Conservation (phyloP, 108 stramenopile species). For the Nitzschia sp. region DNA sequence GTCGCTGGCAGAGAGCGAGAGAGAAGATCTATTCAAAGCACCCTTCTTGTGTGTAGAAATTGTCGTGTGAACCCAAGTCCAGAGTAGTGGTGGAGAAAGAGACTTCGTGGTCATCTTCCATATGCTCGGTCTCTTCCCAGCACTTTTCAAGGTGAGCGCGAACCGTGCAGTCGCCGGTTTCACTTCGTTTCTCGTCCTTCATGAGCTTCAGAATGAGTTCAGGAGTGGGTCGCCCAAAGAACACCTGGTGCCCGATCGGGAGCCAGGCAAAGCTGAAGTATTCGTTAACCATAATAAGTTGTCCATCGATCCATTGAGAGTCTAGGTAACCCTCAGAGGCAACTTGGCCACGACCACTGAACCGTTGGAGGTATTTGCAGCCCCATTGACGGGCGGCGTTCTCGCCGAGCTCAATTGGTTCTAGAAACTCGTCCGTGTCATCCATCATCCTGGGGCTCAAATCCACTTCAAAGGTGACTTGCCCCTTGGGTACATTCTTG, state of each 20-base stretch:
- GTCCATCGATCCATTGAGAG: slow-evolving; percentile 74
- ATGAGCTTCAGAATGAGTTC: slow-evolving; percentile 66
- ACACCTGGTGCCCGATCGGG: slow-evolving; percentile 77
- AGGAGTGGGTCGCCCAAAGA: slow-evolving; percentile 73
- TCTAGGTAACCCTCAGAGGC: slow-evolving; percentile 64
- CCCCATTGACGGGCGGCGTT: slow-evolving; percentile 72
- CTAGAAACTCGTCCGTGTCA: slow-evolving; percentile 21
- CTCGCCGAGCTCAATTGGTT: slow-evolving; percentile 70
- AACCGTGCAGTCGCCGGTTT: neutral
- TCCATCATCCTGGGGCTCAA: slow-evolving; percentile 35
- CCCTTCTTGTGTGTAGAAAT: slow-evolving; percentile 21
- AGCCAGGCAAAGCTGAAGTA: slow-evolving; percentile 83
- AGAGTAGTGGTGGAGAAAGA: neutral
- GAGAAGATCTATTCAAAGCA: slow-evolving; percentile 36
- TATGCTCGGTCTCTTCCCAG: slow-evolving; percentile 50
- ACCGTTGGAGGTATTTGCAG: slow-evolving; percentile 60
- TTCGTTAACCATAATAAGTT: slow-evolving; percentile 70
- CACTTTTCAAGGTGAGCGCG: slow-evolving; percentile 43
- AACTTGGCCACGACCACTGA: slow-evolving; percentile 68
- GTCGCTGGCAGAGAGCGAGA: no score
- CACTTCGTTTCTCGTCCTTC: slow-evolving; percentile 22
- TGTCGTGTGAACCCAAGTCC: neutral
- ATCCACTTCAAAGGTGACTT: slow-evolving; percentile 71
- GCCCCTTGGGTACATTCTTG: slow-evolving; percentile 69
- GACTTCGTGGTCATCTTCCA: slow-evolving; percentile 50